phyloP scores from a whole-genome alignment of 495 filamentous ascomycete genomes.

The Hypoxylon perforatum region DNA sequence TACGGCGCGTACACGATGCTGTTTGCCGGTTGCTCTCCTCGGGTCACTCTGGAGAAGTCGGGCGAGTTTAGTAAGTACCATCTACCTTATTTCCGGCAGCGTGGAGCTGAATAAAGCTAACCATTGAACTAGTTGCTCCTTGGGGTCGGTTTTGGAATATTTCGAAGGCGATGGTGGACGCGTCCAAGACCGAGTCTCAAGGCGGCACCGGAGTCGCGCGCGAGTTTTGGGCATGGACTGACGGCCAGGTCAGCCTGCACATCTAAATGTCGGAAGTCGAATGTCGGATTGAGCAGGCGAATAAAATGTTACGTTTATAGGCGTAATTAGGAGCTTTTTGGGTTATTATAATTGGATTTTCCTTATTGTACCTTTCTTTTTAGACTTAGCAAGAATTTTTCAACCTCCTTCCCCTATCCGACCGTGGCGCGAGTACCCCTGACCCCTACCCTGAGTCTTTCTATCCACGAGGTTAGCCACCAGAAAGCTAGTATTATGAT shows the following conservation, averaged over 20 bases:
- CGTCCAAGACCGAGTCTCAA: slow-evolving; percentile 43
- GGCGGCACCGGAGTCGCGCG: slow-evolving; percentile 49
- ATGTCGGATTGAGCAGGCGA: too few relatives aligned
- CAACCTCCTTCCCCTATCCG: too few relatives aligned
- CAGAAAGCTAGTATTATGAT: too few relatives aligned
- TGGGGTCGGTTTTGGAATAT: slow-evolving; percentile 47
- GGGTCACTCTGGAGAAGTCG: slow-evolving; percentile 45
- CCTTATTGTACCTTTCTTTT: neutral
- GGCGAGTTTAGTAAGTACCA: slow-evolving; percentile 26
- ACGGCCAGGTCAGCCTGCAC: slow-evolving; percentile 46
- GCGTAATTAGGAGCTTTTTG: neutral
- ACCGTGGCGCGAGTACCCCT: too few relatives aligned
- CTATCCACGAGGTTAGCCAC: too few relatives aligned
- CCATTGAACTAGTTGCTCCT: slow-evolving; percentile 42
- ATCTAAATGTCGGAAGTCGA: slow-evolving; percentile 6
- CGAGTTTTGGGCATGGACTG: slow-evolving; percentile 56
- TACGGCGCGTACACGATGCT: slow-evolving; percentile 58
- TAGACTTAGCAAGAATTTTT: too few relatives aligned
- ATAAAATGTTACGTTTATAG: too few relatives aligned
- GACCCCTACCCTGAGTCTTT: too few relatives aligned
- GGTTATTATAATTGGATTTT: neutral
- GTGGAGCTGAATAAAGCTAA: slow-evolving; percentile 37
- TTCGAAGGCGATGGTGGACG: slow-evolving; percentile 40
- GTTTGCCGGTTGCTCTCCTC: slow-evolving; percentile 53
- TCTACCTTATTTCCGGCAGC: neutral